Percentiles rank a stretch among this genome's conserved stretches.
Evolutionary conservation across 2,329 filamentous ascomycete species (phyloP).

Genomic region (Neofusicoccum laricinum): DNA sequence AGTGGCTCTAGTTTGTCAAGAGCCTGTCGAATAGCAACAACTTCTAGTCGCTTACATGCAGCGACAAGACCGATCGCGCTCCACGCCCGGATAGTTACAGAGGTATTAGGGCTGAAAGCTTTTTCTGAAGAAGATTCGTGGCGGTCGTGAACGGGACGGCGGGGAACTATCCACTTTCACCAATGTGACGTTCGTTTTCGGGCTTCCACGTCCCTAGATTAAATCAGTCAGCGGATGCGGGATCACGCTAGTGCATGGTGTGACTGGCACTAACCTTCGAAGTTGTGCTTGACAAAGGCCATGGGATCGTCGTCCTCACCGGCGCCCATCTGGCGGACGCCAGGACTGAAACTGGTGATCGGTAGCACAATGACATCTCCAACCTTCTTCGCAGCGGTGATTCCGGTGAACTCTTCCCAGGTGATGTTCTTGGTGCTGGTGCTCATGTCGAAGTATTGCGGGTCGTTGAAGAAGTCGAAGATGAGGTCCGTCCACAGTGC

Average conservation of each 20-base stretch:
- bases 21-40: neutral
- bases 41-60: neutral
- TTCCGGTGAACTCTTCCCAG: constrained; percentile 85
- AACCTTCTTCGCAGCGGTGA: constrained; percentile 77
- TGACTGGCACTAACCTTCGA: constrained; percentile 68
- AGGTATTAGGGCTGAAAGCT: constrained; percentile 8
- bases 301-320: constrained; percentile 85
- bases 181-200: constrained; percentile 68
- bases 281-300: constrained; percentile 96
- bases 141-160: constrained; percentile 8
- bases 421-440: constrained; percentile 71
- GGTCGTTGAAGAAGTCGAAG: constrained; percentile 92
- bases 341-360: constrained; percentile 96
- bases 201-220: constrained; percentile 71
- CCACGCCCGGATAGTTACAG: constrained; percentile 6
- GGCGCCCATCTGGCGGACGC: constrained; percentile 89
- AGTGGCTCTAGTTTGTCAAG: neutral
- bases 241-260: neutral
- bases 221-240: constrained; percentile 9
- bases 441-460: constrained; percentile 78
- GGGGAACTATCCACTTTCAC: constrained; percentile 30
- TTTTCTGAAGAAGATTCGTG: constrained; percentile 16
- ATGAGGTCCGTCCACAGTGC: constrained; percentile 91
- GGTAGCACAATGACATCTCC: constrained; percentile 92
- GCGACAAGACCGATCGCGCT: neutral